Conservation (phyloP, 1,139 yeast genomes). For the Debaryomyces fabryi region DNA sequence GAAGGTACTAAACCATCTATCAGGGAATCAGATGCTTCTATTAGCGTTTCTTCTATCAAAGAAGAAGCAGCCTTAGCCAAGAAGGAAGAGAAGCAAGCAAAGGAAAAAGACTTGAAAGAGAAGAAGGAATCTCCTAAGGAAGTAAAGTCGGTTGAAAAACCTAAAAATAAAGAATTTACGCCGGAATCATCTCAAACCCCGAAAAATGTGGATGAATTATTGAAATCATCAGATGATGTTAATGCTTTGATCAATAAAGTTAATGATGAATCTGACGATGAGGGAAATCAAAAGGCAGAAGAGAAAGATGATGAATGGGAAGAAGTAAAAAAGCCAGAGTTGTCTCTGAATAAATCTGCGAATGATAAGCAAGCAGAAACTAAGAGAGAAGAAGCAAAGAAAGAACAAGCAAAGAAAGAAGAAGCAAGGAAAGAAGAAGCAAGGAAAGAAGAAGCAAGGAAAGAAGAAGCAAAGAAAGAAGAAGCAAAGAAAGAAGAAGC, state of each 20-base stretch:
- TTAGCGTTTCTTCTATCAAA: constrained; percentile 29
- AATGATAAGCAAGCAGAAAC: constrained; percentile 15
- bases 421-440: constrained; percentile 16
- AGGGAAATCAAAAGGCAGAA: constrained; percentile 31
- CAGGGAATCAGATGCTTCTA: constrained; percentile 38
- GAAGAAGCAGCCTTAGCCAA: constrained; percentile 25
- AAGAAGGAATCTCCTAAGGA: constrained; percentile 9
- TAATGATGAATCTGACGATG: constrained; percentile 44
- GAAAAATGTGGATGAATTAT: constrained; percentile 41
- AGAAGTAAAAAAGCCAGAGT: constrained; percentile 38
- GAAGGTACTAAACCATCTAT: constrained; percentile 66
- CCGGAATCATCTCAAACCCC: constrained; percentile 17
- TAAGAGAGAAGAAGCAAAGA: constrained; percentile 1
- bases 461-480: constrained; percentile 15
- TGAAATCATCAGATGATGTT: constrained; percentile 43
- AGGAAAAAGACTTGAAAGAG: constrained; percentile 12
- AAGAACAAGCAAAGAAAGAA: constrained; percentile 17
- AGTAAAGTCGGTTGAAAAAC: constrained; percentile 12
- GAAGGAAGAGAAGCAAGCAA: constrained; percentile 19
- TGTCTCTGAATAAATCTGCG: constrained; percentile 11
- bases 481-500: constrained; percentile 19
- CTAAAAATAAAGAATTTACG: constrained; percentile 17
- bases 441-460: constrained; percentile 17
- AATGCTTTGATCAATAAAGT: constrained; percentile 42
- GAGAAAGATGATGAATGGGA: constrained; percentile 47